Percentiles rank a stretch among this genome's conserved stretches.
phyloP scores from a whole-genome alignment of 306 rosid genomes.

The Citrullus amarus region DNA sequence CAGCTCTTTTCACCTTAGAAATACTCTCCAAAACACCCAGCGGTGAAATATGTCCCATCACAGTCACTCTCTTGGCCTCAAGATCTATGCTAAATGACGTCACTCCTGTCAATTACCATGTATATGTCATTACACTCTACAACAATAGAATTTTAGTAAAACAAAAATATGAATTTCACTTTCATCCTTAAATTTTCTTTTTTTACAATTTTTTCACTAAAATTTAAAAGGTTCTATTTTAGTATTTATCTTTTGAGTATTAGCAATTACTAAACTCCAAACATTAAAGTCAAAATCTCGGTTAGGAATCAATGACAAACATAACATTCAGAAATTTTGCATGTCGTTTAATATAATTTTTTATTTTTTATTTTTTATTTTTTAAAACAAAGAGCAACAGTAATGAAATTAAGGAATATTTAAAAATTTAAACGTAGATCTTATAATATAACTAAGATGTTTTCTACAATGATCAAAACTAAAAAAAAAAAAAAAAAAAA shows the following conservation, averaged over 20 bases:
- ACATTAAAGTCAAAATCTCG: background rate
- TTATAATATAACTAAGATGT: too few relatives aligned
- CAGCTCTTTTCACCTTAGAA: constrained; percentile 84
- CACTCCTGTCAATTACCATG: constrained; percentile 37
- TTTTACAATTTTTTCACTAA: background rate
- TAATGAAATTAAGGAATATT: too few relatives aligned
- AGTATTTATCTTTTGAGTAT: background rate
- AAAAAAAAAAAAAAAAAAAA: too few relatives aligned
- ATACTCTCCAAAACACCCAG: constrained; percentile 62
- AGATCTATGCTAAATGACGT: constrained; percentile 82
- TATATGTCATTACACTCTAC: background rate
- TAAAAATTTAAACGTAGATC: too few relatives aligned
- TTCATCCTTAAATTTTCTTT: background rate
- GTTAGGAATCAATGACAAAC: background rate
- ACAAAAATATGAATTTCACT: background rate
- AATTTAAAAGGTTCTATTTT: background rate
- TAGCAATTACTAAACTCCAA: background rate
- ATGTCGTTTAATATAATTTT: too few relatives aligned
- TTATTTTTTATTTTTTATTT: too few relatives aligned
- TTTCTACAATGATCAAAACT: too few relatives aligned
- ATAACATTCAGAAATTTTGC: too few relatives aligned
- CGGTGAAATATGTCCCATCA: constrained; percentile 80
- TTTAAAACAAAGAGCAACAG: too few relatives aligned
- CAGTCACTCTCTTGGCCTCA: constrained; percentile 78
- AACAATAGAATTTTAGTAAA: background rate